These are phyloP conservation scores for Athelia psychrophila DNA, from an alignment of 1,284 basidiomycete genomes.

Conservation along the genomic window DNA sequence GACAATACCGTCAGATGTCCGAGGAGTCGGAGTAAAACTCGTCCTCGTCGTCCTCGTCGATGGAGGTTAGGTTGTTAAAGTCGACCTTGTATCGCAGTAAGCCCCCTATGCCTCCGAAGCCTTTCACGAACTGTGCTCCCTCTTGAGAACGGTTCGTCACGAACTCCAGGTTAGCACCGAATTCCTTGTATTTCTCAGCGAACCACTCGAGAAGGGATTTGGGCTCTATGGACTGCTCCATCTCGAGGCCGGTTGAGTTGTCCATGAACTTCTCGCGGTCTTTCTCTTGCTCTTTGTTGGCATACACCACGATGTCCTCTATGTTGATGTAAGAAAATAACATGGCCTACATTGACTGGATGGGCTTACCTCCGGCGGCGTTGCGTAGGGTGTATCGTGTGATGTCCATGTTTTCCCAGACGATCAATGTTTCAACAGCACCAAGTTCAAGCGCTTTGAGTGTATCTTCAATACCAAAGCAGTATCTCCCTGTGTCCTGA, in stretches of 20 bases:
- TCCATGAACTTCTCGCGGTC: slow-evolving; percentile 94
- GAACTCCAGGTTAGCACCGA: slow-evolving; percentile 93
- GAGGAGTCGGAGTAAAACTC: slow-evolving; percentile 83
- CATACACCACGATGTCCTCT: slow-evolving; percentile 85
- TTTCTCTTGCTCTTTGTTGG: slow-evolving; percentile 80
- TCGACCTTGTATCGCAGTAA: slow-evolving; percentile 95
- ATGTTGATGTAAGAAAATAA: slow-evolving; percentile 4
- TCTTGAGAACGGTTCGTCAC: slow-evolving; percentile 92
- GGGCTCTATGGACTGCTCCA: slow-evolving; percentile 86
- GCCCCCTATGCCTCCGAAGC: slow-evolving; percentile 97
- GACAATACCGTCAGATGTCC: slow-evolving; percentile 78
- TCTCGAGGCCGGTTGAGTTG: slow-evolving; percentile 92
- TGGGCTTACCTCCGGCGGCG: slow-evolving; percentile 75
- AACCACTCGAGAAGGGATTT: slow-evolving; percentile 95
- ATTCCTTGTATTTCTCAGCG: slow-evolving; percentile 97
- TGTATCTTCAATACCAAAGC: slow-evolving; percentile 97
- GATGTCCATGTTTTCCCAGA: slow-evolving; percentile 96
- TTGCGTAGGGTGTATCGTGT: slow-evolving; percentile 86
- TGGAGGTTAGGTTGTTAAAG: slow-evolving; percentile 72
- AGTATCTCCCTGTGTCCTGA: slow-evolving; percentile 96
- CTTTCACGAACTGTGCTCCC: slow-evolving; percentile 97
- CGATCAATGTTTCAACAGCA: slow-evolving; percentile 95
- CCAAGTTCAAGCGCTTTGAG: slow-evolving; percentile 96
- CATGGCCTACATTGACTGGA: neutral
- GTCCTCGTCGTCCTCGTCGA: slow-evolving; percentile 74